Base-by-base conservation (phyloP, 345 rosid genomes). In the Camelina sativa region DNA sequence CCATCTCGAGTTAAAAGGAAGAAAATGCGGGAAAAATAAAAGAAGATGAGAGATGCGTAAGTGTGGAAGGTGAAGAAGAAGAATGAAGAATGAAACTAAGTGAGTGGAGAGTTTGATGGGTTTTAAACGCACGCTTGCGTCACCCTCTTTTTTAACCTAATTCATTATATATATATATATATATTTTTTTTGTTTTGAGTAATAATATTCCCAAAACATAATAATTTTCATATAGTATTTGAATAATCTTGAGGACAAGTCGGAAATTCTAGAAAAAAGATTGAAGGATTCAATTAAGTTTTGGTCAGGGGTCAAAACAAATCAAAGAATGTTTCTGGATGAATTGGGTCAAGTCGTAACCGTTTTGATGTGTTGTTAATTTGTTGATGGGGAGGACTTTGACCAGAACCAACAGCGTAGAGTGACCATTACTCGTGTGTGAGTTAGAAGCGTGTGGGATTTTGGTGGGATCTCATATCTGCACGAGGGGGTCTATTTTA, bases 11-110 rank as follows among this genome's bases (percentile, higher is more conserved):
- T 32, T 1, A 32, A 32, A 32, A 12, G 20, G 35, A 67, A 63
- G 62, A 70, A 22, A 51, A 37, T 65, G 76, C 50, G 67, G 76
- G 86, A 86, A 86, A 84, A 7, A 80, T 70, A 62, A 80, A 67
- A 74, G 81, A 86, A 86, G 73, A 65, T 83, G 90, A 85, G 10
- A 2, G 10, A 7, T 35, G 38, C 9, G 28, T 35, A 8, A 8
- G 3, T 84, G 84, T 76, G 75, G 69, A 54, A 69, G 72, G 61
- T 84, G 84, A 10, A 35, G 62, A 40, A 3, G 35, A 32, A 32
- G 8, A 64, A 11, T 25, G 28, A 3, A 25, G 28, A 25, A 25
- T 25, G 28, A 25, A 25, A 25, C 28, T 5, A 43, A 58, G 76
- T 66, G 65, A 78, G 78, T 78, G 81, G 78, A 52, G 74, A 25